These are phyloP conservation scores for Colletotrichum noveboracense DNA, from an alignment of 2,329 filamentous ascomycete genomes.

Conservation along the genomic window DNA sequence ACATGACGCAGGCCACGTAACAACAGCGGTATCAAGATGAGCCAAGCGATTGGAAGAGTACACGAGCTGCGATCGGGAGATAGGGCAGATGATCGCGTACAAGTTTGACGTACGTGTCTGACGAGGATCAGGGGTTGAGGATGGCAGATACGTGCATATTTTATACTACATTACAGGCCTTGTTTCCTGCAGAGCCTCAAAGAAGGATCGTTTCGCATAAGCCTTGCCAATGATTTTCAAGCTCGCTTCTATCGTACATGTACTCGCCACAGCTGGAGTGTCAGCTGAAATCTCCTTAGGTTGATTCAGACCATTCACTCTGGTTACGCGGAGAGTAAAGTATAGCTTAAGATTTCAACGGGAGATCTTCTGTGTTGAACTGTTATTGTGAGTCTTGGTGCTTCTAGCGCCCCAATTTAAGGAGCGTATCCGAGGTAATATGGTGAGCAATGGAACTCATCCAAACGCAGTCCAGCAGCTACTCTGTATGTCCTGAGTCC, in stretches of 20 bases:
- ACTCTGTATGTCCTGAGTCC: neutral
- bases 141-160: neutral
- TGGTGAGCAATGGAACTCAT: fast-evolving
- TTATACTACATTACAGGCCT: neutral
- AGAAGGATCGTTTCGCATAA: neutral
- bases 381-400: neutral
- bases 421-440: fast-evolving
- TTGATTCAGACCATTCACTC: no score
- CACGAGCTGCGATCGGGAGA: neutral
- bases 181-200: neutral
- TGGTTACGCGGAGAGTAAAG: no score
- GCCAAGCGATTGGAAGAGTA: neutral
- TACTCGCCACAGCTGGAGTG: neutral
- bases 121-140: neutral
- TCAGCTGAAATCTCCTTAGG: no score
- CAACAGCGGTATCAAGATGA: neutral
- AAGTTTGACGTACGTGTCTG: neutral
- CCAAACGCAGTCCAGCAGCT: neutral
- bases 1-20: neutral
- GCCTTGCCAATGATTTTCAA: neutral
- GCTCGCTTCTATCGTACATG: neutral
- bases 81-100: neutral
- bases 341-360: no score
- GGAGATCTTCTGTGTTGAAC: no score
- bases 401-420: fast-evolving